phyloP scores from a whole-genome alignment of 176 grass and related monocot species.

The Phyllostachys edulis region DNA sequence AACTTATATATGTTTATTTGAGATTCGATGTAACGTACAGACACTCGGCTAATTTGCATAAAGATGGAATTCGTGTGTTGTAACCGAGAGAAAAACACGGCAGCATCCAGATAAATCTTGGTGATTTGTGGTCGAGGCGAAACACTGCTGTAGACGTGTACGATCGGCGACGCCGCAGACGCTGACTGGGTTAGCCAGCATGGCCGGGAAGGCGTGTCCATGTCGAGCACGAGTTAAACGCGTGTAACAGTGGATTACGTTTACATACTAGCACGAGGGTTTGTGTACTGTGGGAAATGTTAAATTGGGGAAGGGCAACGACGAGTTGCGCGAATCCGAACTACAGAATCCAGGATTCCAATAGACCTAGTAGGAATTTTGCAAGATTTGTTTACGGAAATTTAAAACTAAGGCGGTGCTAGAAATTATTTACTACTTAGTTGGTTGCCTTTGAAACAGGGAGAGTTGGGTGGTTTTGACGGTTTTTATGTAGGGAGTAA shows the following conservation, averaged over 20 bases:
- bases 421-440: not conserved
- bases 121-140: not conserved
- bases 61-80: no score
- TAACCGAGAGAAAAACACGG: no score
- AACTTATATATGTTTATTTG: no score
- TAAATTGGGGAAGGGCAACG: not conserved
- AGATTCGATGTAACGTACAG: no score
- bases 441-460: no score
- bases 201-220: not conserved
- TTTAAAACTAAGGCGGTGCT: not conserved
- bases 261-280: not conserved
- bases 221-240: constrained; percentile 20
- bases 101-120: no score
- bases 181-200: not conserved
- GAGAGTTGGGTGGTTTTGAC: no score
- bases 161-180: not conserved
- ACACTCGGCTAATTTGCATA: no score
- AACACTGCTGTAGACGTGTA: not conserved
- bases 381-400: not conserved
- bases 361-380: not conserved
- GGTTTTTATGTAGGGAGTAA: no score
- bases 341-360: not conserved
- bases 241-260: not conserved
- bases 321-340: not conserved
- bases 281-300: not conserved